These are phyloP conservation scores for Ophiostoma montium DNA, from an alignment of 2,329 filamentous ascomycete genomes.

Conservation along the genomic window DNA sequence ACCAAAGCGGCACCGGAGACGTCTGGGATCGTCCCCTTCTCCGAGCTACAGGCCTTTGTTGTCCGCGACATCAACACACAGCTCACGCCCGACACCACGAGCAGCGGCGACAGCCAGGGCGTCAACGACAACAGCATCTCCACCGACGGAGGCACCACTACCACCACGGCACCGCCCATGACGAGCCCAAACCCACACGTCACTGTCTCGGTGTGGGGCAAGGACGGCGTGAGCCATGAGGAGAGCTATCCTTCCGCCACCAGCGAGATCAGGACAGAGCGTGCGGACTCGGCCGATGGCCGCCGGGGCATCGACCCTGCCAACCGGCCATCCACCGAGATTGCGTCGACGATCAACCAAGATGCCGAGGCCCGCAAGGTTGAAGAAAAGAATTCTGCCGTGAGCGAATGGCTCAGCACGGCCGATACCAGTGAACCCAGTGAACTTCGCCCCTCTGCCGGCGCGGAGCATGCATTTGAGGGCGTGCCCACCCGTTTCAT, in stretches of 20 bases:
- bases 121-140: slow-evolving; percentile 19
- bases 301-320: slow-evolving; percentile 31
- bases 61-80: slow-evolving; percentile 19
- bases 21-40: slow-evolving; percentile 14
- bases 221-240: slow-evolving; percentile 19
- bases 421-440: slow-evolving; percentile 11
- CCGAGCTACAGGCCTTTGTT: slow-evolving; percentile 12
- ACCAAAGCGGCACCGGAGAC: slow-evolving; percentile 25
- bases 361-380: slow-evolving; percentile 26
- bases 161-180: slow-evolving; percentile 25
- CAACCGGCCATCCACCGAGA: slow-evolving; percentile 28
- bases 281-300: not conserved
- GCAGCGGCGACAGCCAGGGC: slow-evolving; percentile 24
- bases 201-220: slow-evolving; percentile 42
- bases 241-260: slow-evolving; percentile 9
- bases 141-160: slow-evolving; percentile 33
- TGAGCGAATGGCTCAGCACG: slow-evolving; percentile 35
- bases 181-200: slow-evolving; percentile 37
- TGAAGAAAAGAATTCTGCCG: slow-evolving; percentile 33
- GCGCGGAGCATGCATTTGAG: slow-evolving; percentile 17
- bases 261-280: slow-evolving; percentile 14
- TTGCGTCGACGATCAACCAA: slow-evolving; percentile 34
- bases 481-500: slow-evolving; percentile 28
- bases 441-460: not conserved
- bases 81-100: slow-evolving; percentile 35